phyloP scores from a whole-genome alignment of 805 yeast genomes.

The Maudiozyma serrabonitensis region DNA sequence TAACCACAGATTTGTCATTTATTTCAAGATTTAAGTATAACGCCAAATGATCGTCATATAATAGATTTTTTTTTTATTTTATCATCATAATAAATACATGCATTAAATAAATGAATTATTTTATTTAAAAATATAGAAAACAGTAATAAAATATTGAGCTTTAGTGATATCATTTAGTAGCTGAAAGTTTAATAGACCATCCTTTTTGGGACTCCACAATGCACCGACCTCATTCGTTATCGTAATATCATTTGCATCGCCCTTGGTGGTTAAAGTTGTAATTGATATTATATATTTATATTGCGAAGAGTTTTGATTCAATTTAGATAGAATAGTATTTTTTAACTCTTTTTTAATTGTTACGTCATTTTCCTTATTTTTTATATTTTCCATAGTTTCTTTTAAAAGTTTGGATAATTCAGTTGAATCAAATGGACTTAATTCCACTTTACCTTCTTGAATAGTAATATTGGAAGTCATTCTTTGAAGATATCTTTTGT shows the following conservation, averaged over 20 bases:
- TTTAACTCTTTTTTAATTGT: constrained; percentile 9
- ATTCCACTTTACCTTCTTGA: not conserved
- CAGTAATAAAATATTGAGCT: constrained; percentile 20
- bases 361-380: not conserved
- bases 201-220: constrained; percentile 47
- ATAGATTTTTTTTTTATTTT: not conserved
- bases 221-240: constrained; percentile 39
- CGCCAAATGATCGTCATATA: not conserved
- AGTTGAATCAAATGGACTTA: not conserved
- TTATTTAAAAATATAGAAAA: constrained; percentile 27
- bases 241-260: constrained; percentile 6
- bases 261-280: constrained; percentile 28
- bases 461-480: not conserved
- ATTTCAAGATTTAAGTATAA: constrained; percentile 6
- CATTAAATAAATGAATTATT: not conserved
- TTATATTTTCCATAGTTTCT: constrained; percentile 3
- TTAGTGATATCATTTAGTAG: constrained; percentile 13
- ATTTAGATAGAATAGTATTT: constrained; percentile 25
- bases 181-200: constrained; percentile 39
- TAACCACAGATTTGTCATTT: constrained; percentile 6
- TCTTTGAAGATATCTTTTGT: not conserved
- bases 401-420: constrained; percentile 14
- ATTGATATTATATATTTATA: constrained; percentile 47
- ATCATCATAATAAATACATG: too few species aligned
- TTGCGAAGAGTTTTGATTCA: constrained; percentile 38